Evolutionary conservation across 768 basidiomycete species (phyloP).

Genomic region (Amanita jacksonii): DNA sequence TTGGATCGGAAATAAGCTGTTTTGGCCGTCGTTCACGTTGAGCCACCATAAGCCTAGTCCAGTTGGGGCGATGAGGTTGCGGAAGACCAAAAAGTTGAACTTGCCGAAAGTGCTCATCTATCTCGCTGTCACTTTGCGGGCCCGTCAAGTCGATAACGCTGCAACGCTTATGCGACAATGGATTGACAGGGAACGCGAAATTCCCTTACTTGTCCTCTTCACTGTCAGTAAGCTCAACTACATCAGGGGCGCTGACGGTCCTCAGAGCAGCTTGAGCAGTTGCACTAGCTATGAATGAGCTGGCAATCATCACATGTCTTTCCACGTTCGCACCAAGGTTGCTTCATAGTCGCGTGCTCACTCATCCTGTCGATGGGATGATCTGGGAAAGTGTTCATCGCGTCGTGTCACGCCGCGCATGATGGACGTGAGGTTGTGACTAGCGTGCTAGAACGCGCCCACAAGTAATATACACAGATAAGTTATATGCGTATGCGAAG

Average conservation of each 20-base stretch:
- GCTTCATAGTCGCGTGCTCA: too few species aligned
- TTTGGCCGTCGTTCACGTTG: neutral
- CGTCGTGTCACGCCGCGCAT: conserved; percentile 1
- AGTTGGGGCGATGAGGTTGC: too few species aligned
- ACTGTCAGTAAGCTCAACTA: conserved; percentile 1
- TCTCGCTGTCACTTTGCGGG: neutral
- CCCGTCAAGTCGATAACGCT: neutral
- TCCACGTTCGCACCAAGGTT: too few species aligned
- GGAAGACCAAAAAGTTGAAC: too few species aligned
- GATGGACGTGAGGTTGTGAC: neutral
- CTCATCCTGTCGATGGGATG: too few species aligned
- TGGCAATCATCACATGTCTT: too few species aligned
- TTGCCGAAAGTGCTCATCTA: neutral
- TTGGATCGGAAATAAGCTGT: too few species aligned
- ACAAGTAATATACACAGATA: conserved; percentile 7
- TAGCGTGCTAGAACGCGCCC: neutral
- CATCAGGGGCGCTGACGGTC: neutral
- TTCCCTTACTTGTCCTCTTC: conserved; percentile 1
- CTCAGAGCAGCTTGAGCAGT: neutral
- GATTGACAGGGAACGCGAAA: neutral
- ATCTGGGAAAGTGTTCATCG: too few species aligned
- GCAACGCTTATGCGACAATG: neutral
- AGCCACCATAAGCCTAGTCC: neutral
- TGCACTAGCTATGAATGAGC: neutral
- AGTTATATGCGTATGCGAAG: conserved; percentile 1